Evolutionary conservation across 768 basidiomycete genomes (phyloP), one percentile per base, ranked within the genome.

Genomic region (Lepiota brunneoincarnata): DNA sequence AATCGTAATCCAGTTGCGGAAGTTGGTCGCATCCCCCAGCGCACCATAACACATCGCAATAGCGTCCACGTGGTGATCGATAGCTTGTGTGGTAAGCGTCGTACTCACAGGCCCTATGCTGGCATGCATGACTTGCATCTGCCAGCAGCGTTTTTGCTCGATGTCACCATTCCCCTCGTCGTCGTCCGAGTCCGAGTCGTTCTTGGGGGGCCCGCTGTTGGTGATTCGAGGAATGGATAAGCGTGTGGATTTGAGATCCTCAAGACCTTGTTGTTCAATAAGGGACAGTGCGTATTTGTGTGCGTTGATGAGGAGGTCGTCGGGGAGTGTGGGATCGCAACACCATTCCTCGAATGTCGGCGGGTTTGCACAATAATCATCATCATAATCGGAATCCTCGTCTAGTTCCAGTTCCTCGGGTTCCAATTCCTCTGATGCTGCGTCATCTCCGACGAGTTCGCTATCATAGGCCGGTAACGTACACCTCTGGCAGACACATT

Each of bases 21-120:
- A 77, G 49, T 67, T 67, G 24, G 67, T 59, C 14, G 58, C 61
- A 36, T 77, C 72, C 17, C 64, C 63, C 15, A 77, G 58, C 9
- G 72, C 74, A 1, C 73, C 75, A 58, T 74, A 75, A 40, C 72
- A 74, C 67, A 74, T 71, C 2, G 72, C 72, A 21, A 77, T 68
- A 4, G 59, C 63, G 45, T 77, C 75, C 10, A 69, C 58, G 36
- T 76, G 74, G n/a, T 47, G 26, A 24, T 54, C 53, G 15, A 54
- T 48, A 17, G 37, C 38, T 10, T 54, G 37, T 1, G 51, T 24
- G 21, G 38, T 17, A 4, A 20, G 20, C 2, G 17, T 12, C 23
- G 24, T 39, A 6, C 45, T 20, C n/a, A 5, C 18, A 18, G 37
- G 14, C 20, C n/a, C 50, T 21, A 51, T 4, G 20, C 28, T 20